Conservation (phyloP, 2,329 filamentous ascomycete species). For the Fusarium irregulare region DNA sequence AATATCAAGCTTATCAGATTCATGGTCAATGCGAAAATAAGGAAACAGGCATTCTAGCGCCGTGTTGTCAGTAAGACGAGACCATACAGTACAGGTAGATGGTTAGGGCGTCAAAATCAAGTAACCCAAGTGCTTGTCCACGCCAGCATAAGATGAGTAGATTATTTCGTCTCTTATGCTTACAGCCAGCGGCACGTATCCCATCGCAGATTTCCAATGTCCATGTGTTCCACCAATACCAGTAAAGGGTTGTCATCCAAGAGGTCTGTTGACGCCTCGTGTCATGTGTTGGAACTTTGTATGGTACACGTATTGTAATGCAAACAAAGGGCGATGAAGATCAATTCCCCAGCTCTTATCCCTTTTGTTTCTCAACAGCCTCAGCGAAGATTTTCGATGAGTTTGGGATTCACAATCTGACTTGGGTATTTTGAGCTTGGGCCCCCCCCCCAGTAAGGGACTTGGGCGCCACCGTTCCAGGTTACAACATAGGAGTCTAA, state of each 20-base stretch:
- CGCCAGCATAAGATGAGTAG: not conserved
- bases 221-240: constrained; percentile 18
- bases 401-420: constrained; percentile 26
- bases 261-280: constrained; percentile 30
- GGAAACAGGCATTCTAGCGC: too few relatives aligned
- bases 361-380: constrained; percentile 27
- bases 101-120: not conserved
- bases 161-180: not conserved
- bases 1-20: not conserved
- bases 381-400: constrained; percentile 36
- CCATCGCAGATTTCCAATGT: constrained; percentile 14
- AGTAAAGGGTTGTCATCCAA: constrained; percentile 9
- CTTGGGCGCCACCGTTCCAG: constrained; percentile 38
- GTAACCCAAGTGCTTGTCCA: not conserved
- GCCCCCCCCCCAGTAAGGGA: constrained; percentile 26
- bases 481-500: constrained; percentile 18
- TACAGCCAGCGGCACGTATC: not conserved
- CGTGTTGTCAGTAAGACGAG: not conserved
- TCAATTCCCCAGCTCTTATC: constrained; percentile 23
- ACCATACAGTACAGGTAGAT: not conserved
- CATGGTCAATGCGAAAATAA: not conserved
- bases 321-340: constrained; percentile 22
- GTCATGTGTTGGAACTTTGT: constrained; percentile 33
- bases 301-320: not conserved
- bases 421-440: not conserved